Percentiles rank a stretch among this genome's conserved stretches.
These are phyloP conservation scores for Chrysopogon serrulatus DNA, from an alignment of 176 grass and related monocot genomes.

Conservation along the genomic window DNA sequence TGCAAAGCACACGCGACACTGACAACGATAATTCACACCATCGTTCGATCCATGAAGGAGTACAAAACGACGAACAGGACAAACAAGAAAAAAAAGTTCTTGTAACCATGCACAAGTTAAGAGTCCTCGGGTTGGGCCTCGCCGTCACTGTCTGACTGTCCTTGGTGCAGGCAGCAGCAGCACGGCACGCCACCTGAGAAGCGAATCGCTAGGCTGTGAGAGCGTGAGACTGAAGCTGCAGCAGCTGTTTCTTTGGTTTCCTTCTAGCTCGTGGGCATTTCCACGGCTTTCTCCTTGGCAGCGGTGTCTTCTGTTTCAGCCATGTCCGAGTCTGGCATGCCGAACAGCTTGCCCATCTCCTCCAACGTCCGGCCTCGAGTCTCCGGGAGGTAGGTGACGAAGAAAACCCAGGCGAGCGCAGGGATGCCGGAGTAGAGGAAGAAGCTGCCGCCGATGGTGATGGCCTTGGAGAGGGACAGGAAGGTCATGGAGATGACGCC, in stretches of 20 bases:
- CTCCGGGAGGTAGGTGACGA: conserved; percentile 46
- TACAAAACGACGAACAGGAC: neutral
- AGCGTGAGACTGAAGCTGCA: too few species aligned
- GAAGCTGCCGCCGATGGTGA: conserved; percentile 67
- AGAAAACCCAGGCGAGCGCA: conserved; percentile 31
- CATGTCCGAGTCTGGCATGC: neutral
- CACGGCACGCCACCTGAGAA: conserved; percentile 5
- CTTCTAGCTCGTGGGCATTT: neutral
- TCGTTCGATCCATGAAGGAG: neutral
- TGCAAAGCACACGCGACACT: neutral
- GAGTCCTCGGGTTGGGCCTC: neutral
- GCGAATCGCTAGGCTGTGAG: too few species aligned
- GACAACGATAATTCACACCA: neutral
- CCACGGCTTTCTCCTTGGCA: neutral
- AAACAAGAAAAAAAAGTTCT: neutral
- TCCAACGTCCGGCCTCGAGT: conserved; percentile 47
- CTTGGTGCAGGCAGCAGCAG: neutral
- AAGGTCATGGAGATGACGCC: conserved; percentile 59
- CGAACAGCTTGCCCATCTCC: conserved; percentile 58
- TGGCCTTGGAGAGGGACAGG: conserved; percentile 51
- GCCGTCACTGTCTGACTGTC: neutral
- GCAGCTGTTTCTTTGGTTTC: neutral
- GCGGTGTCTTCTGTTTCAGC: neutral
- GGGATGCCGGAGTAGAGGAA: conserved; percentile 55
- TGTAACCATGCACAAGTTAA: neutral